Conservation (phyloP, 2,329 filamentous ascomycete species). For the Trichoderma atroviride region DNA sequence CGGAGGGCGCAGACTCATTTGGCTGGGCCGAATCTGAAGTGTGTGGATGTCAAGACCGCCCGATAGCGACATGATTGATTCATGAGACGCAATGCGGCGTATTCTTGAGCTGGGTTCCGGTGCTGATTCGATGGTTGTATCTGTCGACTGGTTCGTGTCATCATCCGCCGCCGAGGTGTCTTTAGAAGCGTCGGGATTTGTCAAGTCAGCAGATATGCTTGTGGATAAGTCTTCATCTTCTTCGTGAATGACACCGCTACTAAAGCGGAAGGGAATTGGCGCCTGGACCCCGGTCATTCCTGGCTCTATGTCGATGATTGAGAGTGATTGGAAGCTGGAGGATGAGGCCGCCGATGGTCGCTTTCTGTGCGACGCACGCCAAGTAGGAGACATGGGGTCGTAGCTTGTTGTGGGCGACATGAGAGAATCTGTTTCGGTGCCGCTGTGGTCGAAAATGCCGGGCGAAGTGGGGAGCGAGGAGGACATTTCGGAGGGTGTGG, state of each 20-base stretch:
- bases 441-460: slow-evolving; percentile 75
- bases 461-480: slow-evolving; percentile 84
- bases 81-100: slow-evolving; percentile 74
- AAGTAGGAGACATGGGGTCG: slow-evolving; percentile 66
- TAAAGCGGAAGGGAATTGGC: slow-evolving; percentile 32
- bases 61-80: slow-evolving; percentile 83
- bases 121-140: slow-evolving; percentile 28
- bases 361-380: slow-evolving; percentile 57
- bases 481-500: slow-evolving; percentile 64
- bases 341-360: slow-evolving; percentile 59
- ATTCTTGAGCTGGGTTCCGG: slow-evolving; percentile 49
- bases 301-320: slow-evolving; percentile 41
- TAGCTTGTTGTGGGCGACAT: slow-evolving; percentile 80
- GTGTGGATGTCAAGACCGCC: slow-evolving; percentile 92
- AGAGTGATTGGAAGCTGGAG: slow-evolving; percentile 50
- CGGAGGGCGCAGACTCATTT: slow-evolving; percentile 63
- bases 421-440: slow-evolving; percentile 64
- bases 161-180: slow-evolving; percentile 34
- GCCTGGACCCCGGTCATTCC: slow-evolving; percentile 32
- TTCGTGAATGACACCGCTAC: slow-evolving; percentile 42
- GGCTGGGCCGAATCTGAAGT: slow-evolving; percentile 72
- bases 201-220: neutral
- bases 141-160: slow-evolving; percentile 38
- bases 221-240: slow-evolving; percentile 42
- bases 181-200: neutral